Conservation (phyloP, 192 early-diverging fungal genomes). For the Kappamyces sp. region DNA sequence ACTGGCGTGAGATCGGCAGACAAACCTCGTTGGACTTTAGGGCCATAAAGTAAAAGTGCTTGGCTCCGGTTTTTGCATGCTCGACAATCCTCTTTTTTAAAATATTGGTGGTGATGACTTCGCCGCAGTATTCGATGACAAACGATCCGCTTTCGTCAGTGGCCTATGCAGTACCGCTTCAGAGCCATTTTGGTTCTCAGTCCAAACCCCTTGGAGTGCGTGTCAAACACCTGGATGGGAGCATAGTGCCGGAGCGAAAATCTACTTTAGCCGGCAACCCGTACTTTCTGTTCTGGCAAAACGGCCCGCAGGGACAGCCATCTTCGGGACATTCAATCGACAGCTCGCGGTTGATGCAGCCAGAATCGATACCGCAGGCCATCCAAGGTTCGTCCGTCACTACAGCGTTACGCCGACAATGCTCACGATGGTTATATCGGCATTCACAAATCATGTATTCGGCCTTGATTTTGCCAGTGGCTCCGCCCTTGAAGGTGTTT, state of each 20-base stretch:
- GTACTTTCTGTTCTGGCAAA: slow-evolving; percentile 82
- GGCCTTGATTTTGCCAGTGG: slow-evolving; percentile 62
- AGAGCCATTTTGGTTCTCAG: slow-evolving; percentile 64
- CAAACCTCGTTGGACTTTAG: slow-evolving; percentile 80
- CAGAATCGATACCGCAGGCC: slow-evolving; percentile 83
- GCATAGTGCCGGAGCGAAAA: slow-evolving; percentile 85
- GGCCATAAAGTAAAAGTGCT: slow-evolving; percentile 99
- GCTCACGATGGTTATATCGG: slow-evolving; percentile 57
- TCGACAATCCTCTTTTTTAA: slow-evolving; percentile 78
- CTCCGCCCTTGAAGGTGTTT: slow-evolving; percentile 67
- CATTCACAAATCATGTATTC: slow-evolving; percentile 78
- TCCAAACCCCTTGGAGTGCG: slow-evolving; percentile 93
- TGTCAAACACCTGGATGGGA: slow-evolving; percentile 76
- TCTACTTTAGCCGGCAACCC: slow-evolving; percentile 33
- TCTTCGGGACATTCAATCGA: slow-evolving; percentile 88
- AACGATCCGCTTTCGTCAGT: slow-evolving; percentile 62
- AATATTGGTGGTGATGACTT: slow-evolving; percentile 76
- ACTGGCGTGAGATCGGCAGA: slow-evolving; percentile 30
- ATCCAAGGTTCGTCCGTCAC: slow-evolving; percentile 42
- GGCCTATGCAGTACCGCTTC: slow-evolving; percentile 43
- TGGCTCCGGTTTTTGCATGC: slow-evolving; percentile 72
- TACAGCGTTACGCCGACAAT: not conserved
- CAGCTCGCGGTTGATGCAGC: slow-evolving; percentile 87
- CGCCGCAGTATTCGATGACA: slow-evolving; percentile 97
- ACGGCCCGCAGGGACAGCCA: slow-evolving; percentile 79